Evolutionary conservation across 345 rosid genomes (phyloP), one percentile per base, ranked within the genome.

Genomic region (Passiflora organensis): DNA sequence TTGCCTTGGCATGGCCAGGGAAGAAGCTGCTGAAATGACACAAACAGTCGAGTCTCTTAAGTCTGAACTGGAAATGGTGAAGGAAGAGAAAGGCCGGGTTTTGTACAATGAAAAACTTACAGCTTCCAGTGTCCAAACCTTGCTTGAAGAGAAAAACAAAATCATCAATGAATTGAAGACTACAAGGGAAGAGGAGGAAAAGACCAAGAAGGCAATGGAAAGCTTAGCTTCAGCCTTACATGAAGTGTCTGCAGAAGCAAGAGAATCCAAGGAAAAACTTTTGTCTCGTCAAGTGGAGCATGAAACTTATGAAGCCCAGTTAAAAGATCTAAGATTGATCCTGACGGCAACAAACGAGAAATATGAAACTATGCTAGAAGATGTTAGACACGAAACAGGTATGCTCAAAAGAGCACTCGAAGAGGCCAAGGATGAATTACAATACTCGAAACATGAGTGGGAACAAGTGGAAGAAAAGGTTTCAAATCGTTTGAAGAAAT

Each of bases 171-270:
- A 93, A 24, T 59, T 89, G 60, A 85, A 86, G 65, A 80, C 49
- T 60, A 76, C 89, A 23, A 80, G 72, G 71, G 86, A 81, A 17
- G 96, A 89, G 78, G 97, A 89, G 55, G 94, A 86, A 72, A 93
- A 82, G 85, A 84, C 87, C 84, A 89, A 93, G 79, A 84, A 84
- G 77, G 99, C 96, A 38, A 89, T 86, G 91, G 99, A 93, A 74
- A 93, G 83, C 53, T 80, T 93, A 63, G 95, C 99, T 60, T 86
- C 94, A 2, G 96, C 99, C n/a, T 77, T 93, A 25, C 99, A 89
- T 46, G 99, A 93, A 78, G 95, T 84, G 23, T 89, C 96, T 0
- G 76, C 80, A 13, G 99, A 93, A 77, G 95, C 87, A 25, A 82
- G 99, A 65, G 96, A 84, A 58, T 67, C 89, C 10, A 89, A 89